Evolutionary conservation across 2,329 filamentous ascomycete species (phyloP).

Genomic region (Eurotiales sp.): DNA sequence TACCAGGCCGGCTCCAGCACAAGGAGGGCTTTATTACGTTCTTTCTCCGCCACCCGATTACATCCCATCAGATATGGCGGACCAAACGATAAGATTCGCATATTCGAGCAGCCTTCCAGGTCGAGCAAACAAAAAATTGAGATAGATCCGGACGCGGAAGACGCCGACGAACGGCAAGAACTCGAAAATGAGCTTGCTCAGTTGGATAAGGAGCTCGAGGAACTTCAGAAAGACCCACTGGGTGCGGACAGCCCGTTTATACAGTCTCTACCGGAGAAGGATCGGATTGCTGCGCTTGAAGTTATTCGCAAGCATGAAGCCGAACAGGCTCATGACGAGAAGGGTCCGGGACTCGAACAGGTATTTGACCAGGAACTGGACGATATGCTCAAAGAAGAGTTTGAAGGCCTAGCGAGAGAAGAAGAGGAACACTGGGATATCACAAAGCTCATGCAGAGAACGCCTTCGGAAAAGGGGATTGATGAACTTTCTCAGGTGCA

Average conservation of each 20-base stretch:
- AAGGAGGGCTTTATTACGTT: conserved; percentile 21
- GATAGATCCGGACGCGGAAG: conserved; percentile 39
- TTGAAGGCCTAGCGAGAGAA: conserved; percentile 33
- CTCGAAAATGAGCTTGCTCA: conserved; percentile 36
- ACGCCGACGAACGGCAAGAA: conserved; percentile 33
- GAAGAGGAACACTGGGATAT: conserved; percentile 34
- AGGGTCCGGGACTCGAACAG: conserved; percentile 29
- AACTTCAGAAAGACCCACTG: conserved; percentile 41
- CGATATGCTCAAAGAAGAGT: conserved; percentile 35
- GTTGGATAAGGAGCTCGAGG: conserved; percentile 38
- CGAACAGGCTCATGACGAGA: conserved; percentile 26
- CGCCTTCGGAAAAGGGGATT: conserved; percentile 19
- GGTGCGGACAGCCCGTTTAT: conserved; percentile 43
- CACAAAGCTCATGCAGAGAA: conserved; percentile 19
- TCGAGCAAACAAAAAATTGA: conserved; percentile 33
- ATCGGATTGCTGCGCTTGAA: conserved; percentile 39
- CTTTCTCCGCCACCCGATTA: conserved; percentile 29
- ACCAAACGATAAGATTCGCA: conserved; percentile 39
- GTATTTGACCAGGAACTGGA: conserved; percentile 42
- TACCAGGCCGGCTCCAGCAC: conserved; percentile 34
- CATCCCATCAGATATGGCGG: conserved; percentile 30
- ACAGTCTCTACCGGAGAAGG: conserved; percentile 37
- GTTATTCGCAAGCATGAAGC: conserved; percentile 41
- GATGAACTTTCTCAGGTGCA: conserved; percentile 33
- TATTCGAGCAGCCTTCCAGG: conserved; percentile 41